Evolutionary conservation across 192 early-diverging fungal genomes (phyloP).

Genomic region (Linnemannia exigua): DNA sequence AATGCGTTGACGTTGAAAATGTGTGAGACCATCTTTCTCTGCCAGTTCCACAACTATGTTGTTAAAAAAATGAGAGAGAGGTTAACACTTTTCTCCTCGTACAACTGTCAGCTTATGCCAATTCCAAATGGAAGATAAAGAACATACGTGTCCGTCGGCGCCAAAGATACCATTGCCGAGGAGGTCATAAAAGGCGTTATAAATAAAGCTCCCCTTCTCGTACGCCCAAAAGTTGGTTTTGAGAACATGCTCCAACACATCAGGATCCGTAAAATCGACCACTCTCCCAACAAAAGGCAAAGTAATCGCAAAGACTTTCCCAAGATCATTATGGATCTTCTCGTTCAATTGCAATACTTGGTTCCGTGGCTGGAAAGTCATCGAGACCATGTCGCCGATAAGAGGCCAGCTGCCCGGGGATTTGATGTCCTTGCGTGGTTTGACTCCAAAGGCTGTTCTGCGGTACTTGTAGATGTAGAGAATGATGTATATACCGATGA

Average conservation of each 20-base stretch:
- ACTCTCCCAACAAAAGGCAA: slow-evolving; percentile 23
- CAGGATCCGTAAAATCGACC: slow-evolving; percentile 17
- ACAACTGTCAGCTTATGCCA: too few relatives aligned
- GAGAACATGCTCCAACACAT: slow-evolving; percentile 29
- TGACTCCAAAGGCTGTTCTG: slow-evolving; percentile 6
- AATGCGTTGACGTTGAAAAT: slow-evolving; percentile 8
- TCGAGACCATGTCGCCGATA: slow-evolving; percentile 29
- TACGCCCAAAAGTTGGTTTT: slow-evolving; percentile 40
- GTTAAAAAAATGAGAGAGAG: background rate
- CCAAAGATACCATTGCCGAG: slow-evolving; percentile 40
- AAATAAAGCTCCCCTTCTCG: background rate
- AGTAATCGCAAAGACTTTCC: slow-evolving; percentile 15
- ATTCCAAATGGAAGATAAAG: background rate
- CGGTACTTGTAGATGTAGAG: slow-evolving; percentile 12
- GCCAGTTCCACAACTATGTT: background rate
- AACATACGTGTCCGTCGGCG: slow-evolving; percentile 16
- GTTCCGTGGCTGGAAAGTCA: background rate
- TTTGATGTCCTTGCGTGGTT: slow-evolving; percentile 17
- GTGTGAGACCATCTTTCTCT: background rate
- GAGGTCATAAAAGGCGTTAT: background rate
- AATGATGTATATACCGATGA: slow-evolving; percentile 2
- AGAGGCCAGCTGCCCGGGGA: slow-evolving; percentile 30
- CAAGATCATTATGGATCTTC: background rate
- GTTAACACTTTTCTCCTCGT: background rate
- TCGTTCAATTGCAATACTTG: slow-evolving; percentile 20